Conservation (phyloP, 225 moss, liverwort and hornwort genomes). For the Climacium dendroides region DNA sequence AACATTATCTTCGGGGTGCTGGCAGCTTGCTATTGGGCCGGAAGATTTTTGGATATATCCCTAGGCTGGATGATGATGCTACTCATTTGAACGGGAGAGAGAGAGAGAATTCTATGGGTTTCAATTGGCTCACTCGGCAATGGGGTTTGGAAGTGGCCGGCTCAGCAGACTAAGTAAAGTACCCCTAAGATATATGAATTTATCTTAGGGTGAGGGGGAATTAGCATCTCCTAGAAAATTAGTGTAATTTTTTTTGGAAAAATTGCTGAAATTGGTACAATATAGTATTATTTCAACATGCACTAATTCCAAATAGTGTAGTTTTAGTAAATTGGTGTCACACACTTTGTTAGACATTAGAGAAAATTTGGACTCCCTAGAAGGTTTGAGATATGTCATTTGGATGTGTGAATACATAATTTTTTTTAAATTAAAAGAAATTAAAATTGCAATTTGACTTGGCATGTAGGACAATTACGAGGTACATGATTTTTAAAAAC, state of each 20-base stretch:
- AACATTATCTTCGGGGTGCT: neutral
- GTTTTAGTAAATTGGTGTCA: neutral
- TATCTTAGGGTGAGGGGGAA: no score
- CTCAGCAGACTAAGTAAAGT: neutral
- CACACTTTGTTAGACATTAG: neutral
- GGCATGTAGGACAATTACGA: no score
- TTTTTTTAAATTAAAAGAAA: no score
- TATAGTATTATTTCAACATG: neutral
- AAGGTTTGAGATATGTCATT: fast-evolving
- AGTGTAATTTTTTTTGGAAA: no score
- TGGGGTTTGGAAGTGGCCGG: neutral
- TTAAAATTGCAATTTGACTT: no score
- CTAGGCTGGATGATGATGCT: neutral
- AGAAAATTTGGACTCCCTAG: neutral
- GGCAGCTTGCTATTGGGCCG: neutral
- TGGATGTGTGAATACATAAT: no score
- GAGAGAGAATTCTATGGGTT: neutral
- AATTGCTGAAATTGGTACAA: neutral
- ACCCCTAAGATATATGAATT: no score
- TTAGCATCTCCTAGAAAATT: neutral
- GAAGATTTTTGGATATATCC: neutral
- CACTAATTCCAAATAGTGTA: neutral
- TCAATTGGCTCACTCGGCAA: neutral
- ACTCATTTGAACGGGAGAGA: neutral
- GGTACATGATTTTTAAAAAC: no score